Base-by-base conservation (phyloP, 345 rosid genomes). In the Eutrema yunnanense region DNA sequence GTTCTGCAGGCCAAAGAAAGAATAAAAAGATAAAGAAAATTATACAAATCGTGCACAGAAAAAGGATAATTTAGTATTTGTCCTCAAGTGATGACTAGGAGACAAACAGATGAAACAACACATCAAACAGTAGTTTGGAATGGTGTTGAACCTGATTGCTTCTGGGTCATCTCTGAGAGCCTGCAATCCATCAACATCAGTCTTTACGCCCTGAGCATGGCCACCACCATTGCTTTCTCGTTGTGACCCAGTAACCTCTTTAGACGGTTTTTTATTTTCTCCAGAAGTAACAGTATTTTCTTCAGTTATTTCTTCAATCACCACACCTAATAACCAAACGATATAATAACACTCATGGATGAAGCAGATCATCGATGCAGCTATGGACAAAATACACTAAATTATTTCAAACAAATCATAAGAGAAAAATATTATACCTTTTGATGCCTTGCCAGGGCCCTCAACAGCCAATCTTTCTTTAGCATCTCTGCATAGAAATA, bases 261-360 rank as follows among this genome's bases (percentile, higher is more conserved):
- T 55, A 14, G 81, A 71, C 30, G 72, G 33, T 55, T 72, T 82
- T 75, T 54, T 51, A 72, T 30, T 77, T 59, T 56, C 82, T 62
- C 64, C 74, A 48, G 85, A 83, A 65, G 87, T 66, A 53, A 49
- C 51, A 41, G 76, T 47, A 71, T 19, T 72, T 74, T 88, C 88
- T 82, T 88, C 97, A 64, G 86, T 84, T 76, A 89, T 84, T 58
- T 91, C 97, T 86, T 89, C 93, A 76, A 91, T 86, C 51, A 82
- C 78, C 65, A 89, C 71, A 62, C 84, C 96, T 91, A 67, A 61
- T 32, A 68, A 57, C 71, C 46, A 73, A 61, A 34, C 34, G 68
- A 29, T 33, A 49, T 12, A 9, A 37, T 10, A 41, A 43, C 8
- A 9, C 30, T 32, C 55, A 62, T 16, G 51, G 46, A 51, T 7